Percentiles rank a stretch among this genome's conserved stretches.
phyloP scores from a whole-genome alignment of 768 basidiomycete species.

The Russula earlei region DNA sequence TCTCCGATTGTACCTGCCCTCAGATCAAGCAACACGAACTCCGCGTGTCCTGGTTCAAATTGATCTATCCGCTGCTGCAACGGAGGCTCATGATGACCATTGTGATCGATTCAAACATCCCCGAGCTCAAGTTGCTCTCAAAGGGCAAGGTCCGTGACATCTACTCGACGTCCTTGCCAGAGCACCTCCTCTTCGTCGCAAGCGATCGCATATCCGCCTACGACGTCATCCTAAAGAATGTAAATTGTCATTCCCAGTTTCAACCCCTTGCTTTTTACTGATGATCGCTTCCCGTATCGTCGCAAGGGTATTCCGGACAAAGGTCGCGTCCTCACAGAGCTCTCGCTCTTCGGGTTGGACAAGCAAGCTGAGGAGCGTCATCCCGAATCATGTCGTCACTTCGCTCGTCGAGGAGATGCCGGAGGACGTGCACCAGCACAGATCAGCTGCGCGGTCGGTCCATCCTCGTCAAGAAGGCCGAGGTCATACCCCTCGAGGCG shows the following conservation, averaged over 20 bases:
- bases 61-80: too few relatives aligned
- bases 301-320: conserved; percentile 88
- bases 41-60: too few relatives aligned
- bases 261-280: background rate
- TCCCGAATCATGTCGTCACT: conserved; percentile 89
- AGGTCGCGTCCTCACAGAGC: conserved; percentile 77
- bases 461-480: conserved; percentile 87
- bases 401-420: conserved; percentile 77
- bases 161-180: conserved; percentile 63
- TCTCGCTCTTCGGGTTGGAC: conserved; percentile 96
- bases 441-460: conserved; percentile 72
- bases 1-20: too few relatives aligned
- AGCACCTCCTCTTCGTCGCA: conserved; percentile 83
- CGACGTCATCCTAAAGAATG: conserved; percentile 91
- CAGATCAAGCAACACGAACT: too few relatives aligned
- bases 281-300: background rate
- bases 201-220: conserved; percentile 95
- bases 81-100: conserved; percentile 24
- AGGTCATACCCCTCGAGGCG: conserved; percentile 85
- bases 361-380: conserved; percentile 62
- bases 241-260: conserved; percentile 25
- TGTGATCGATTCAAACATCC: conserved; percentile 48
- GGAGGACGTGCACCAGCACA: conserved; percentile 60
- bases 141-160: conserved; percentile 96
- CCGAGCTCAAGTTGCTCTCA: conserved; percentile 60